These are phyloP conservation scores for Chlamydomonas sphaeroides DNA, from an alignment of 139 green algal genomes.

Conservation along the genomic window DNA sequence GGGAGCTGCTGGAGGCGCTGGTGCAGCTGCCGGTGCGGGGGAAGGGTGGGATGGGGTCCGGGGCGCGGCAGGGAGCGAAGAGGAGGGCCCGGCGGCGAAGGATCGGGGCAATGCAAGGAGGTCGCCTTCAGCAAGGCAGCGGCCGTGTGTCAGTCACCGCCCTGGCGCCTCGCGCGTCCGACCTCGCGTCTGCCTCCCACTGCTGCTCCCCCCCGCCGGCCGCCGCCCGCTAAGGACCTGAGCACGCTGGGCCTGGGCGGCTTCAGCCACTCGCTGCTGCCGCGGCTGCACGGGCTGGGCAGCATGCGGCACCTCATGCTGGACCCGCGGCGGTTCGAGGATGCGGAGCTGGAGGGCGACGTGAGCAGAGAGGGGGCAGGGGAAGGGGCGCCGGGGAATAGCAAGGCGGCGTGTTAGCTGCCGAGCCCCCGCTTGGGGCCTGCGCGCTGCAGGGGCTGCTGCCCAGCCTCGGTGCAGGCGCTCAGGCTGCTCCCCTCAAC, in stretches of 20 bases:
- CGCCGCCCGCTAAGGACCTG: not conserved
- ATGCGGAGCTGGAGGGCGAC: not conserved
- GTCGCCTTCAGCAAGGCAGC: too few relatives aligned
- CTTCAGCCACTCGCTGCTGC: conserved; percentile 15
- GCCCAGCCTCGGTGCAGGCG: too few relatives aligned
- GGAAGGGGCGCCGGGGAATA: not conserved
- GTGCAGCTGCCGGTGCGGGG: conserved; percentile 1
- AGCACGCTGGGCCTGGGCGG: conserved; percentile 40
- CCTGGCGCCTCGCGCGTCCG: not conserved
- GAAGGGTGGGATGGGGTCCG: not conserved
- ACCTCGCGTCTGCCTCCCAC: not conserved
- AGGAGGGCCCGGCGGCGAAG: too few relatives aligned
- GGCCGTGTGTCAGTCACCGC: too few relatives aligned
- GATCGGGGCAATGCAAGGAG: too few relatives aligned
- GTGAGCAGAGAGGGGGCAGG: not conserved
- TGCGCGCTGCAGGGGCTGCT: too few relatives aligned
- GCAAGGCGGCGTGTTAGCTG: too few relatives aligned
- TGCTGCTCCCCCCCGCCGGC: not conserved
- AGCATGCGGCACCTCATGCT: conserved; percentile 30
- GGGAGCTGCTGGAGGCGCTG: not conserved
- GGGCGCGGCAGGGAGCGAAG: not conserved
- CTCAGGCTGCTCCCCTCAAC: too few relatives aligned
- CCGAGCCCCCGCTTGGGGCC: too few relatives aligned
- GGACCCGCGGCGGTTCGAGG: conserved; percentile 20
- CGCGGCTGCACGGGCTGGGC: conserved; percentile 10